Evolutionary conservation across 495 filamentous ascomycete species (phyloP).

Genomic region (Barbatosphaeria neglecta): DNA sequence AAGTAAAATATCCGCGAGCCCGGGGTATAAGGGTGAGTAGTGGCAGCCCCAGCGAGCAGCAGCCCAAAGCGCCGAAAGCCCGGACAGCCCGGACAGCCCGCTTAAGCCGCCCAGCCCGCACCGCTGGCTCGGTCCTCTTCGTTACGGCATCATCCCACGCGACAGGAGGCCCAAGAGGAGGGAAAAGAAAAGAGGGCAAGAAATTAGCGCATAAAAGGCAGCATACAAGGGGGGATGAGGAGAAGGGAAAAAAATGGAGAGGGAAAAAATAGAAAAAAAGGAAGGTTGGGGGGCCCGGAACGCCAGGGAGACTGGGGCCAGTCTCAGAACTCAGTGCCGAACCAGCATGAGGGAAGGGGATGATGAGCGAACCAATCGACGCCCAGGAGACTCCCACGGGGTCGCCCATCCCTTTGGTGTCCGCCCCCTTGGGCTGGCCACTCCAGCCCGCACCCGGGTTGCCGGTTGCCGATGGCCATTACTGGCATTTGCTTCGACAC

Average conservation of each 20-base stretch:
- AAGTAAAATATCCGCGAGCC: no score
- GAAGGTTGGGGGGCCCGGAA: not conserved
- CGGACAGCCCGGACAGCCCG: not conserved
- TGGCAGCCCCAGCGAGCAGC: not conserved
- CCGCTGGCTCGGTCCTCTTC: no score
- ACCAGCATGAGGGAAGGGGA: no score
- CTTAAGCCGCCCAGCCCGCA: not conserved
- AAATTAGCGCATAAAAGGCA: not conserved
- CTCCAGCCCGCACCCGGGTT: not conserved
- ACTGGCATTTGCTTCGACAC: no score
- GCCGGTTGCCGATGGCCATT: not conserved
- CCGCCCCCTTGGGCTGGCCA: not conserved
- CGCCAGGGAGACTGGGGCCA: not conserved
- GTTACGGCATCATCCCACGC: not conserved
- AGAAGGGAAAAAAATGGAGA: not conserved
- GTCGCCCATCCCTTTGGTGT: not conserved
- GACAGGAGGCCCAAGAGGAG: not conserved
- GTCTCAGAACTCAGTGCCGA: no score
- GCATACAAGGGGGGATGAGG: not conserved
- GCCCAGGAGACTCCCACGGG: slow-evolving; percentile 1
- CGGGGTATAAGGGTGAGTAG: no score
- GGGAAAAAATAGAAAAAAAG: not conserved
- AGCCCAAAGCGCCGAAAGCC: not conserved
- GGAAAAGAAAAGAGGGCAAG: not conserved
- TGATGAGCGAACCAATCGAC: not conserved